Evolutionary conservation across 2,329 filamentous ascomycete species (phyloP).

Genomic region (Penicillium palitans): DNA sequence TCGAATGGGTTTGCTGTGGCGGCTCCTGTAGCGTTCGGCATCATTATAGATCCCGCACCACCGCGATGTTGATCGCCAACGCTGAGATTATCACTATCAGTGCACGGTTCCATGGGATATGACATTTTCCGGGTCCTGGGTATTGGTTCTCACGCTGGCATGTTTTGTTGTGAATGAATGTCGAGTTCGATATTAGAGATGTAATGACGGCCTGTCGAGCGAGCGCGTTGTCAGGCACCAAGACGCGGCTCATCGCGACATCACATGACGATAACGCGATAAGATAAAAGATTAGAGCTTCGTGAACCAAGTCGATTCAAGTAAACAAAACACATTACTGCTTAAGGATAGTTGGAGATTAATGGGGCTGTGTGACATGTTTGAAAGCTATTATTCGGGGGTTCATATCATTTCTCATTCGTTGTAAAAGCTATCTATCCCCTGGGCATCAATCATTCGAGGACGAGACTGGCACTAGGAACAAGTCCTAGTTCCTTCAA

Average conservation of each 20-base stretch:
- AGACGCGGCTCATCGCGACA: constrained; percentile 33
- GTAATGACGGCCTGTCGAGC: constrained; percentile 18
- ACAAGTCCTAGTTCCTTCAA: constrained; percentile 88
- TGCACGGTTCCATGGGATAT: constrained; percentile 11
- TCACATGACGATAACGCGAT: constrained; percentile 32
- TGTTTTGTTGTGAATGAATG: constrained; percentile 28
- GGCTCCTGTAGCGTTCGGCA: constrained; percentile 33
- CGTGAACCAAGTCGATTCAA: background rate
- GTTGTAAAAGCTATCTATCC: constrained; percentile 7
- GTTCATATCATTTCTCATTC: constrained; percentile 15
- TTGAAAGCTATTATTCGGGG: background rate
- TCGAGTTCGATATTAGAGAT: constrained; percentile 12
- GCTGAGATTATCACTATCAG: constrained; percentile 46
- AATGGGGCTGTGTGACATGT: background rate
- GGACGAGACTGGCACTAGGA: constrained; percentile 85
- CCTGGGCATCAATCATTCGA: constrained; percentile 47
- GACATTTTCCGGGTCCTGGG: background rate
- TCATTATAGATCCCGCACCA: constrained; percentile 44
- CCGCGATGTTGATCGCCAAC: constrained; percentile 67
- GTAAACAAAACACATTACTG: background rate
- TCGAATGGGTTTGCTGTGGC: constrained; percentile 74
- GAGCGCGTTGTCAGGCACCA: constrained; percentile 19
- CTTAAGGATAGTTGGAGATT: background rate
- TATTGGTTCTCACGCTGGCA: constrained; percentile 49
- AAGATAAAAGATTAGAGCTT: constrained; percentile 2